These are phyloP conservation scores for Fusarium sacchari DNA, from an alignment of 2,329 filamentous ascomycete genomes.

Conservation along the genomic window DNA sequence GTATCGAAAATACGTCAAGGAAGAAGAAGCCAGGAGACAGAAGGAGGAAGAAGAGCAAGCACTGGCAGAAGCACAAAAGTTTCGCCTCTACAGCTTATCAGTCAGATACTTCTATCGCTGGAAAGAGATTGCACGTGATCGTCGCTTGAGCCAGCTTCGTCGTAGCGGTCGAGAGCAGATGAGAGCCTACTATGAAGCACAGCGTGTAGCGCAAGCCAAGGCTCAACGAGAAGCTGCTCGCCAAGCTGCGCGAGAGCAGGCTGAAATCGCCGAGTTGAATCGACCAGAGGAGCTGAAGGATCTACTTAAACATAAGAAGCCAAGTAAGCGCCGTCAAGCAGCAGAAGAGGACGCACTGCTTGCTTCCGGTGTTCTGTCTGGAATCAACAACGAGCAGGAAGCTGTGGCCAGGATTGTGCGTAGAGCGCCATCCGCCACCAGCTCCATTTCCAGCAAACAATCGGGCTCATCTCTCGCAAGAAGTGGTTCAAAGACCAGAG, in stretches of 20 bases:
- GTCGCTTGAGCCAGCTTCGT: conserved; percentile 61
- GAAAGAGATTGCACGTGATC: conserved; percentile 60
- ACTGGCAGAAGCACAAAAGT: conserved; percentile 59
- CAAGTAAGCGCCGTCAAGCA: conserved; percentile 45
- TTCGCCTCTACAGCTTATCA: conserved; percentile 59
- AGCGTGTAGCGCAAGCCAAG: conserved; percentile 47
- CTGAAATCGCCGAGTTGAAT: conserved; percentile 44
- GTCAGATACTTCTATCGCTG: conserved; percentile 68
- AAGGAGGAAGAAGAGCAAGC: conserved; percentile 61
- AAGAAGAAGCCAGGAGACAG: conserved; percentile 54
- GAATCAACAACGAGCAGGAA: conserved; percentile 52
- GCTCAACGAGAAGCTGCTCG: conserved; percentile 50
- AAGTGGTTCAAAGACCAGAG: conserved; percentile 51
- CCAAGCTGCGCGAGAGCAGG: conserved; percentile 39
- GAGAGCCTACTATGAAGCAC: conserved; percentile 56
- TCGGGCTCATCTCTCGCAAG: conserved; percentile 36
- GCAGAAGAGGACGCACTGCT: conserved; percentile 53
- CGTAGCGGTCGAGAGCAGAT: conserved; percentile 62
- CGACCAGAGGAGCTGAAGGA: conserved; percentile 50
- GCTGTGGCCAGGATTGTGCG: conserved; percentile 50
- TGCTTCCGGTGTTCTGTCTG: conserved; percentile 55
- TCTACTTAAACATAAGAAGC: conserved; percentile 47
- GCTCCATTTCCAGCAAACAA: conserved; percentile 34
- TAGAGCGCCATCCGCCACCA: conserved; percentile 37
- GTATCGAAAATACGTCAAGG: conserved; percentile 53